A percentile compares a stretch with the other conserved stretches of the same genome.
phyloP scores from a whole-genome alignment of 352 stramenopile genomes.

The Pythium scleroteichum region DNA sequence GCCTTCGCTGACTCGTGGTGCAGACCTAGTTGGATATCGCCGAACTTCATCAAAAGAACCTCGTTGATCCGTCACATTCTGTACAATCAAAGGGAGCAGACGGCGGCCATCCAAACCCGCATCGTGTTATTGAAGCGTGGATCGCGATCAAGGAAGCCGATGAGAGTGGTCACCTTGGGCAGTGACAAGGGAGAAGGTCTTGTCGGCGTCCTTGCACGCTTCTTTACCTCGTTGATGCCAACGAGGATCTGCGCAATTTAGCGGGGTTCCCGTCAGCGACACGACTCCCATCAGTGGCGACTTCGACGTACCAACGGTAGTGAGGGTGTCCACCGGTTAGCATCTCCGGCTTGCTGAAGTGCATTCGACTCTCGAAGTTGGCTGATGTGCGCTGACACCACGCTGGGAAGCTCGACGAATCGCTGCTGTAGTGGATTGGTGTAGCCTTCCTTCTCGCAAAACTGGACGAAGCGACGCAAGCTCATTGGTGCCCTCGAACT shows the following conservation, averaged over 20 bases:
- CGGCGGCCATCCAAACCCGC: conserved; percentile 1
- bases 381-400: background rate
- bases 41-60: background rate
- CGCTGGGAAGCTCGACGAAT: conserved; percentile 1
- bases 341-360: background rate
- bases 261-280: background rate
- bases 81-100: conserved; percentile 10
- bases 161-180: background rate
- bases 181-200: conserved; percentile 1
- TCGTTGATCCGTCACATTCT: conserved; percentile 7
- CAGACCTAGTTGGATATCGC: conserved; percentile 10
- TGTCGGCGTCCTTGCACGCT: background rate
- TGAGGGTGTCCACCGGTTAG: background rate
- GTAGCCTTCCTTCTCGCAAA: background rate
- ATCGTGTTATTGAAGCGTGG: background rate
- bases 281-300: background rate
- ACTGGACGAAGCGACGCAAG: too few species aligned
- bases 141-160: background rate
- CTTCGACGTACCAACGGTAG: background rate
- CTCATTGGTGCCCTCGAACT: too few species aligned
- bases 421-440: background rate
- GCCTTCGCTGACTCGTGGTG: too few species aligned
- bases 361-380: background rate
- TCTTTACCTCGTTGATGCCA: conserved; percentile 1
- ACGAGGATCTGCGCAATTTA: background rate